These are phyloP conservation scores for Baorangia bicolor DNA, from an alignment of 768 basidiomycete species.

Conservation along the genomic window DNA sequence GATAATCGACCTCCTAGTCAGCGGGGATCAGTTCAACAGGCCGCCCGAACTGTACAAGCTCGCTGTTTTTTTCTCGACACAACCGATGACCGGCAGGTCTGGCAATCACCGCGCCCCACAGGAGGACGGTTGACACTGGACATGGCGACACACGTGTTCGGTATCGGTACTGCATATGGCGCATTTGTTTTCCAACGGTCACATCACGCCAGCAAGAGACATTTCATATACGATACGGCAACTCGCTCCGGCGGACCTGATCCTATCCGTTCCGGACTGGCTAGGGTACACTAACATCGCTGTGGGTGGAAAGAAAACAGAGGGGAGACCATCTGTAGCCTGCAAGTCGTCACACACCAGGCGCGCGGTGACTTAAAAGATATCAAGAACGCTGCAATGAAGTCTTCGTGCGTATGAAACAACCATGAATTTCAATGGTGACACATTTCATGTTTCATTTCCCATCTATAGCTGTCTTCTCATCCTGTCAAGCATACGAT, in stretches of 20 bases:
- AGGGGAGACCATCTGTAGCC: background rate
- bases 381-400: background rate
- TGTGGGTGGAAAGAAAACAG: background rate
- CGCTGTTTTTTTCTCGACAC: background rate
- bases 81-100: background rate
- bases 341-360: background rate
- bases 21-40: conserved; percentile 9
- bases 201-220: background rate
- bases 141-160: conserved; percentile 6
- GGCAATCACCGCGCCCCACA: background rate
- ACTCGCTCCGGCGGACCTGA: conserved; percentile 1
- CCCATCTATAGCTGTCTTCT: background rate
- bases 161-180: background rate
- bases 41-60: background rate
- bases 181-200: background rate
- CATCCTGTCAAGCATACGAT: background rate
- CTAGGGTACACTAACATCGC: background rate
- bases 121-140: background rate
- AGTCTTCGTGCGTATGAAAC: background rate
- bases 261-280: conserved; percentile 6
- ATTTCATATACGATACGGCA: background rate
- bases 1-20: conserved; percentile 6
- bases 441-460: background rate
- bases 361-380: background rate
- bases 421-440: background rate